A percentile compares a stretch with the other conserved stretches of the same genome.
Conservation (phyloP, 495 filamentous ascomycete species). For the Evernia prunastri region DNA sequence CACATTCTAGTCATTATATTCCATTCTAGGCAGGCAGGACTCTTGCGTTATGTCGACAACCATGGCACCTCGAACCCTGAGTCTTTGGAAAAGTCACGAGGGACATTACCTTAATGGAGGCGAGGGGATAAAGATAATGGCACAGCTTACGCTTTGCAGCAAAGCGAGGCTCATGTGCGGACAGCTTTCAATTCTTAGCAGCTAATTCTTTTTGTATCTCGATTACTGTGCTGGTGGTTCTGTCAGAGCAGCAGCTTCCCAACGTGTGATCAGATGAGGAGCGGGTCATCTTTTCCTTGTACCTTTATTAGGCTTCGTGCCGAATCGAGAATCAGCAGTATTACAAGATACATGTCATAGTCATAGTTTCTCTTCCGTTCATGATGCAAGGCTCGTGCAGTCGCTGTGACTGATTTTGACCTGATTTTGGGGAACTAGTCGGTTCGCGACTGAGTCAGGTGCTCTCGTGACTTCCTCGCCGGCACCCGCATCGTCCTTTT, state of each 20-base stretch:
- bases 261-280: slow-evolving; percentile 11
- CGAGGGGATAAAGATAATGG: slow-evolving; percentile 9
- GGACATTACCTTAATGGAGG: slow-evolving; percentile 7
- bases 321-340: slow-evolving; percentile 6
- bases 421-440: background rate
- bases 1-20: slow-evolving; percentile 21
- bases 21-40: slow-evolving; percentile 13
- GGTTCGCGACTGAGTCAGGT: background rate
- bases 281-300: slow-evolving; percentile 17
- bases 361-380: background rate
- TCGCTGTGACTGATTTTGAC: background rate
- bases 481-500: slow-evolving; percentile 39
- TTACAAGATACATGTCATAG: slow-evolving; percentile 6
- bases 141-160: slow-evolving; percentile 1
- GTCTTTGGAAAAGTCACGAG: slow-evolving; percentile 21
- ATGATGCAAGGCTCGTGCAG: too few relatives aligned
- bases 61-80: slow-evolving; percentile 13
- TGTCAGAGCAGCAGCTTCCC: slow-evolving; percentile 18
- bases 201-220: slow-evolving; percentile 17
- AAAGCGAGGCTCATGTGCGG: slow-evolving; percentile 5
- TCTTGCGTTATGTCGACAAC: slow-evolving; percentile 17
- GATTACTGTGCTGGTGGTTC: slow-evolving; percentile 14
- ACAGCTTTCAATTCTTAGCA: slow-evolving; percentile 12
- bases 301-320: slow-evolving; percentile 8
- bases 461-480: background rate